Percentiles rank a stretch among this genome's conserved stretches.
Conservation (phyloP, 352 stramenopile genomes). For the Salisapilia sapeloensis region DNA sequence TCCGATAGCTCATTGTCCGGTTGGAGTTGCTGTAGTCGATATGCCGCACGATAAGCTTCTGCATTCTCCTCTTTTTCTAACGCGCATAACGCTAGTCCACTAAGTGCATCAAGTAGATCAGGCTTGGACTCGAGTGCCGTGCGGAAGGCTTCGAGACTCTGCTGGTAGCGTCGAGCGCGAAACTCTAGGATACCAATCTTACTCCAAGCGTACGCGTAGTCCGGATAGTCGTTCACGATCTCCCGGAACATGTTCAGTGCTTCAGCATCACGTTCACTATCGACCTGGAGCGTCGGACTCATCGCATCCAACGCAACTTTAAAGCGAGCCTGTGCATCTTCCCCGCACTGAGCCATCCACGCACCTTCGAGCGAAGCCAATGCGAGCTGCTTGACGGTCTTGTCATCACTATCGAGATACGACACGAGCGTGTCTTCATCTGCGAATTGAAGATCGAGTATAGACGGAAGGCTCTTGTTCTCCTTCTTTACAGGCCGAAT, state of each 20-base stretch:
- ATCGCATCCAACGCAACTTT: slow-evolving; percentile 22
- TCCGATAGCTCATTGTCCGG: slow-evolving; percentile 43
- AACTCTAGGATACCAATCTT: slow-evolving; percentile 61
- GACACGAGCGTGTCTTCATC: slow-evolving; percentile 42
- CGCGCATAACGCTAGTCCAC: slow-evolving; percentile 55
- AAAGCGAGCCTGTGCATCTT: slow-evolving; percentile 16
- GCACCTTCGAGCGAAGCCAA: slow-evolving; percentile 50
- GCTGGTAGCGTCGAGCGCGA: slow-evolving; percentile 18
- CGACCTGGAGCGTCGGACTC: background rate
- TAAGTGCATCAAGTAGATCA: slow-evolving; percentile 47
- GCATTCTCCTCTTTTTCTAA: slow-evolving; percentile 46
- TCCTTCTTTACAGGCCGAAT: background rate
- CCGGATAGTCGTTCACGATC: slow-evolving; percentile 22
- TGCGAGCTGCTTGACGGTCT: slow-evolving; percentile 50
- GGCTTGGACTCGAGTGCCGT: slow-evolving; percentile 46
- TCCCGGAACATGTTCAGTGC: slow-evolving; percentile 19
- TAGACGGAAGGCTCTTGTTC: slow-evolving; percentile 20
- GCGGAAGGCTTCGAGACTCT: slow-evolving; percentile 38
- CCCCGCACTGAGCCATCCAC: slow-evolving; percentile 43
- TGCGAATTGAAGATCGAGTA: slow-evolving; percentile 49
- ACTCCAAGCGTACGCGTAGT: slow-evolving; percentile 55
- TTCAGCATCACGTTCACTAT: too few relatives aligned
- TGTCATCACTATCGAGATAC: slow-evolving; percentile 51
- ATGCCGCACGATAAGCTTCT: slow-evolving; percentile 27
- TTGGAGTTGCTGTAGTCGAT: slow-evolving; percentile 37